Evolutionary conservation across 2,329 filamentous ascomycete species (phyloP), one percentile per base, ranked within the genome.

Genomic region (Dothideomycetidae sp.): DNA sequence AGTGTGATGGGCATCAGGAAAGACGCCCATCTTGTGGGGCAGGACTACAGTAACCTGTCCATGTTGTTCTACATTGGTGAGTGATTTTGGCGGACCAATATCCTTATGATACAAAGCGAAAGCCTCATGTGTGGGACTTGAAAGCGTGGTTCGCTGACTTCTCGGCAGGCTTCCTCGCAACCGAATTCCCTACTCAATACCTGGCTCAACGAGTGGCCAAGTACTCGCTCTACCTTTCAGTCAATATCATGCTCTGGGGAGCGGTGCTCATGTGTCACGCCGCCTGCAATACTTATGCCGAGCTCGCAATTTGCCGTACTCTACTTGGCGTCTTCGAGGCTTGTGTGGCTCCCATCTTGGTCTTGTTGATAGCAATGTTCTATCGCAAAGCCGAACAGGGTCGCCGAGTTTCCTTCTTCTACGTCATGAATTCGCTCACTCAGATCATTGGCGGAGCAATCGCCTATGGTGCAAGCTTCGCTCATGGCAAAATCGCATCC

Each of bases 31-130:
- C 42, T 57, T 1, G 41, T 55, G 12, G 51, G 50, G 10, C 46
- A 50, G 23, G 45, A 47, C 19, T 46, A 46, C 32, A 46, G 41
- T 26, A 42, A 43, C 31, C 26, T 44, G 29, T 33, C 37, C 19
- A 43, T 44, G 44, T 18, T 43, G 26, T 44, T 47, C 40, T 44
- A 43, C 33, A 42, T 38, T 28, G 39, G 31, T 39, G 45, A 45
- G 40, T 46, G 48, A n/a, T 50, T 50, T 28, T 10, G 48, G 52
- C 1, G 58, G 60, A 44, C 58, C n/a, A 59, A 33, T 61, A 1
- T 55, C 57, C 3, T 55, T 49, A n/a, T 53, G 57, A 41, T 61
- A 29, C n/a, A n/a, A n/a, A n/a, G n/a, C n/a, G n/a, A n/a, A n/a
- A n/a, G n/a, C n/a, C n/a, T n/a, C n/a, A n/a, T n/a, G n/a, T n/a